phyloP scores from a whole-genome alignment of 768 basidiomycete species.

The Chalciporus piperatus region DNA sequence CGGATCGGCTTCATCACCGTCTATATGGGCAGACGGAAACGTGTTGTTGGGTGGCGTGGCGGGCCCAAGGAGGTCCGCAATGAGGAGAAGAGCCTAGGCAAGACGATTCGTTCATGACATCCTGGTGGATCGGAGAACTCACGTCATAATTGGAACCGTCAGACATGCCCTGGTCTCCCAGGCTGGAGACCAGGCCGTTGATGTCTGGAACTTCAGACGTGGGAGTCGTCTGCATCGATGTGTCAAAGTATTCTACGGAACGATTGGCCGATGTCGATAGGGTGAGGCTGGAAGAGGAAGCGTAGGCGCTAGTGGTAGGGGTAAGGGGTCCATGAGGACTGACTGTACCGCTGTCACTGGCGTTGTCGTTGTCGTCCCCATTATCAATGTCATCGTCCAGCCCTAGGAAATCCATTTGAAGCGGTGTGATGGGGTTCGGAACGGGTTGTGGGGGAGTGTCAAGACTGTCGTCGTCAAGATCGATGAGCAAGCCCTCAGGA shows the following conservation, averaged over 20 bases:
- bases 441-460: conserved; percentile 15
- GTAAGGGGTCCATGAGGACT: conserved; percentile 33
- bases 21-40: conserved; percentile 4
- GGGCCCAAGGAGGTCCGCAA: conserved; percentile 63
- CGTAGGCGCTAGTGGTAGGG: conserved; percentile 26
- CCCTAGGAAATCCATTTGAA: conserved; percentile 24
- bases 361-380: conserved; percentile 22
- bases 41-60: conserved; percentile 25
- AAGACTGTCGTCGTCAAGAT: conserved; percentile 45
- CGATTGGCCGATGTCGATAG: conserved; percentile 23
- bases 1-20: conserved; percentile 1
- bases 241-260: conserved; percentile 27
- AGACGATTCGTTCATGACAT: conserved; percentile 21
- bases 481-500: conserved; percentile 53
- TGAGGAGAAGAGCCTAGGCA: conserved; percentile 53
- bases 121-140: conserved; percentile 34
- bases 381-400: conserved; percentile 13
- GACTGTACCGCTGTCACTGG: conserved; percentile 30
- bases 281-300: conserved; percentile 28
- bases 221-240: conserved; percentile 30
- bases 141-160: conserved; percentile 66
- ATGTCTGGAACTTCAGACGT: conserved; percentile 52
- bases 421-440: conserved; percentile 12
- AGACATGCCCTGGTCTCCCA: conserved; percentile 43
- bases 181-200: conserved; percentile 55